phyloP scores from a whole-genome alignment of 257 asterid genomes.

The Lantana camara region DNA sequence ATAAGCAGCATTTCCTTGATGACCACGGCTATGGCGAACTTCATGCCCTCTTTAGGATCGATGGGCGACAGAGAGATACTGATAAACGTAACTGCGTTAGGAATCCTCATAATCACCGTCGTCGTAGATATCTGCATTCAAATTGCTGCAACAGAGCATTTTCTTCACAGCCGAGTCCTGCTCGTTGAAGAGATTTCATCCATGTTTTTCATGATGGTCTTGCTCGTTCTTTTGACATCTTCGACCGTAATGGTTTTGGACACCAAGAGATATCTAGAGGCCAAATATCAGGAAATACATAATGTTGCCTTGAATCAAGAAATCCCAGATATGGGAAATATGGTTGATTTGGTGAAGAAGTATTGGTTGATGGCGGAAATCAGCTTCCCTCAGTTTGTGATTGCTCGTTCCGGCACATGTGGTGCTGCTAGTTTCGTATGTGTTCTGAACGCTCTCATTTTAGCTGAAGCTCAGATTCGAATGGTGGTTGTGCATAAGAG shows the following conservation, averaged over 20 bases:
- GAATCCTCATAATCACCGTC: constrained; percentile 36
- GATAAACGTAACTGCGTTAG: constrained; percentile 36
- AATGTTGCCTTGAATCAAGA: neutral
- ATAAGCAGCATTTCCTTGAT: constrained; percentile 45
- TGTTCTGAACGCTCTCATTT: constrained; percentile 25
- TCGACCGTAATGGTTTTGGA: constrained; percentile 12
- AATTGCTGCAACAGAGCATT: constrained; percentile 15
- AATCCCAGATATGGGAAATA: neutral
- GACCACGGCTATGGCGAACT: constrained; percentile 44
- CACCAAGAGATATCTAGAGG: constrained; percentile 5
- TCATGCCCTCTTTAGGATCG: constrained; percentile 42
- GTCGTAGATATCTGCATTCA: constrained; percentile 33
- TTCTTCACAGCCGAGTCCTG: rapidly evolving
- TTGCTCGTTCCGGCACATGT: constrained; percentile 45
- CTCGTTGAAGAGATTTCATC: neutral
- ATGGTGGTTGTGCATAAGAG: constrained; percentile 6
- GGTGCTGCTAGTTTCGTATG: constrained; percentile 29
- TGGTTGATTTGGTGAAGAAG: constrained; percentile 34
- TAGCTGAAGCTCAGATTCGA: constrained; percentile 36
- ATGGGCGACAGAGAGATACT: constrained; percentile 33
- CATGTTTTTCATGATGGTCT: neutral
- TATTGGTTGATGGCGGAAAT: constrained; percentile 53
- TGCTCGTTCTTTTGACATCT: neutral
- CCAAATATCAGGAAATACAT: constrained; percentile 16
- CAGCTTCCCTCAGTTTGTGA: constrained; percentile 49